Conservation (phyloP, 352 stramenopile species). For the Phytopythium kandeliae region DNA sequence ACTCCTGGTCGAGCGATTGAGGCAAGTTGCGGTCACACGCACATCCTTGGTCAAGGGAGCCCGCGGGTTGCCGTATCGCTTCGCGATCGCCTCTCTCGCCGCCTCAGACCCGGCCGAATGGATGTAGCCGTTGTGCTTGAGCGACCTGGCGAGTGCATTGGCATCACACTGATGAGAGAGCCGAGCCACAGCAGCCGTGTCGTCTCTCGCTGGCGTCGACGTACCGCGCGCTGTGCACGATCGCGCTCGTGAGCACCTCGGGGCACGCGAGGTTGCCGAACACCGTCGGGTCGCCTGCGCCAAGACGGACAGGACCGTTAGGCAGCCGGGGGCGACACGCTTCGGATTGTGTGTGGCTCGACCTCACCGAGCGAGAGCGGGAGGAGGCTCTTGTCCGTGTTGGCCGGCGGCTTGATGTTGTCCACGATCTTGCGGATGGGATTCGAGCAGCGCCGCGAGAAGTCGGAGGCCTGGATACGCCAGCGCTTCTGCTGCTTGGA, state of each 20-base stretch:
- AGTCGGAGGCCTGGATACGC: constrained; percentile 63
- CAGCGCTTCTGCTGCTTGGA: constrained; percentile 47
- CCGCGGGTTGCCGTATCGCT: constrained; percentile 53
- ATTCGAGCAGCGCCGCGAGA: constrained; percentile 78
- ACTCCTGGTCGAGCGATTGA: no score
- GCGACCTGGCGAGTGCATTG: constrained; percentile 30
- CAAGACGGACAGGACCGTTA: neutral
- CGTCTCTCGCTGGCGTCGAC: no score
- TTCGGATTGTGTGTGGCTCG: neutral
- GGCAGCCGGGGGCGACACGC: neutral
- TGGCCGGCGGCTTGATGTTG: constrained; percentile 89
- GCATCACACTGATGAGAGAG: neutral
- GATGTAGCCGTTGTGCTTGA: constrained; percentile 91
- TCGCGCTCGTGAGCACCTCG: constrained; percentile 77
- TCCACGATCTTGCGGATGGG: constrained; percentile 95
- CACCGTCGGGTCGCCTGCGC: constrained; percentile 86
- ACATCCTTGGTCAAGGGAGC: constrained; percentile 75
- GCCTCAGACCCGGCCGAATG: constrained; percentile 85
- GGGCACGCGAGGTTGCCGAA: constrained; percentile 91
- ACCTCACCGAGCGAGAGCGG: constrained; percentile 86
- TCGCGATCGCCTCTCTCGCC: constrained; percentile 87
- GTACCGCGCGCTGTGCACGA: constrained; percentile 60
- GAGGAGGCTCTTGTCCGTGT: constrained; percentile 88
- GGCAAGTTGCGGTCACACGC: neutral
- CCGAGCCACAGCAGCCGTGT: no score